phyloP scores from a whole-genome alignment of 371 early-diverging fungal species.

The Mucor mucedo region DNA sequence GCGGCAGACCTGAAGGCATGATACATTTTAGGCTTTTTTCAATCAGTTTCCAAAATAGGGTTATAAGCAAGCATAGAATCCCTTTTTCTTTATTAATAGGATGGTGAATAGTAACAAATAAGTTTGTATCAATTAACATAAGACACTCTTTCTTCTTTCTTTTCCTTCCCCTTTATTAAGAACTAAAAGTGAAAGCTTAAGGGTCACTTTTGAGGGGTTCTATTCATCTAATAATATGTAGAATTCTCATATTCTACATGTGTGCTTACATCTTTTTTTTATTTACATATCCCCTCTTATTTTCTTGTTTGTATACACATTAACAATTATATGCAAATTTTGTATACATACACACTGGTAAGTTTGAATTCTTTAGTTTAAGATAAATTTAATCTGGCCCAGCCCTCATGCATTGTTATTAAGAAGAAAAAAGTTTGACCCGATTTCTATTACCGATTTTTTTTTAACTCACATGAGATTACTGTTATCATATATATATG shows the following conservation, averaged over 20 bases:
- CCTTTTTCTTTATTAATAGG: background rate
- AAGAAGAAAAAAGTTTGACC: background rate
- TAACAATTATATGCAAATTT: background rate
- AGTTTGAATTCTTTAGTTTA: constrained; percentile 7
- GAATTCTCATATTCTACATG: constrained; percentile 8
- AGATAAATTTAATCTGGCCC: constrained; percentile 5
- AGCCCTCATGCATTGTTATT: constrained; percentile 11
- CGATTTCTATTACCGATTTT: constrained; percentile 3
- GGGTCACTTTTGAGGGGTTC: constrained; percentile 2
- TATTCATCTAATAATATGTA: constrained; percentile 6
- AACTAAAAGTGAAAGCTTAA: background rate
- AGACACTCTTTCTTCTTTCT: no score
- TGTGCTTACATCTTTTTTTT: constrained; percentile 1
- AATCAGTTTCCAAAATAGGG: constrained; percentile 4
- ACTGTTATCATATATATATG: constrained; percentile 9
- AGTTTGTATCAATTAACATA: no score
- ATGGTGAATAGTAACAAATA: no score
- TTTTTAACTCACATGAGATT: constrained; percentile 4
- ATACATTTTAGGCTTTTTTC: constrained; percentile 5
- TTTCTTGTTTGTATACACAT: constrained; percentile 1
- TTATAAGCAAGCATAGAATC: background rate
- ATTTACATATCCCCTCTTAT: background rate
- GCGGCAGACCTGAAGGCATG: constrained; percentile 26
- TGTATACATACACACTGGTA: background rate
- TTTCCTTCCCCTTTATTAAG: background rate